Evolutionary conservation across 164 flowering plant species (phyloP).

Genomic region (Hamamelis virginiana): DNA sequence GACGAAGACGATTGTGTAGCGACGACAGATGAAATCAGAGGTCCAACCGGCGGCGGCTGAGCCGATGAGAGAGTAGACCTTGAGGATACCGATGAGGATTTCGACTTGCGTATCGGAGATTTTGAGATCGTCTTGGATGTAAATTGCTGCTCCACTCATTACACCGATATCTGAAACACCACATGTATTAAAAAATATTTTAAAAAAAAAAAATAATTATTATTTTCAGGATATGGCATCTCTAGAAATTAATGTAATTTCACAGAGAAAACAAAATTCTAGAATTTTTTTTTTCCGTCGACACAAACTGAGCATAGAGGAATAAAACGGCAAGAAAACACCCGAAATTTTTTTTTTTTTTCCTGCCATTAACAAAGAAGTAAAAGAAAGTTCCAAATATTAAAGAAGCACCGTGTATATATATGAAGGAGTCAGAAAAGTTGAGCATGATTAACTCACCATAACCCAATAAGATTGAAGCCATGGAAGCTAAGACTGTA

Average conservation of each 20-base stretch:
- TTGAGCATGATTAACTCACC: constrained; percentile 36
- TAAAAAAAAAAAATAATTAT: too few species aligned
- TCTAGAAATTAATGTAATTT: too few species aligned
- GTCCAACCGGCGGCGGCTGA: constrained; percentile 49
- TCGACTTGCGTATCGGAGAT: constrained; percentile 31
- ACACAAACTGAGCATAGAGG: too few species aligned
- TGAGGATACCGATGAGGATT: constrained; percentile 36
- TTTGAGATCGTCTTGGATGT: constrained; percentile 39
- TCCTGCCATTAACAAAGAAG: too few species aligned
- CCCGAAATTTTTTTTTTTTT: too few species aligned
- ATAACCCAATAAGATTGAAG: constrained; percentile 63
- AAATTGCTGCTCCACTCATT: constrained; percentile 54
- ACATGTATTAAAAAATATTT: too few species aligned
- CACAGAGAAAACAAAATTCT: too few species aligned
- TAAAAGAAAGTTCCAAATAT: too few species aligned
- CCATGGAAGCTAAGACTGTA: constrained; percentile 66
- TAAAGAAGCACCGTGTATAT: not conserved
- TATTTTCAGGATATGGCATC: too few species aligned
- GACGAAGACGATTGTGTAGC: constrained; percentile 46
- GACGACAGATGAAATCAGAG: constrained; percentile 60
- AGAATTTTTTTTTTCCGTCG: too few species aligned
- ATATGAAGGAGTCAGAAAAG: not conserved
- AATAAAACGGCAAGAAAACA: too few species aligned
- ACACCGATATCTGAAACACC: constrained; percentile 49
- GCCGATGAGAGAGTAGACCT: constrained; percentile 43